A percentile compares a stretch with the other conserved stretches of the same genome.
Conservation (phyloP, 1,139 yeast genomes). For the Magnusiomyces starmeri region DNA sequence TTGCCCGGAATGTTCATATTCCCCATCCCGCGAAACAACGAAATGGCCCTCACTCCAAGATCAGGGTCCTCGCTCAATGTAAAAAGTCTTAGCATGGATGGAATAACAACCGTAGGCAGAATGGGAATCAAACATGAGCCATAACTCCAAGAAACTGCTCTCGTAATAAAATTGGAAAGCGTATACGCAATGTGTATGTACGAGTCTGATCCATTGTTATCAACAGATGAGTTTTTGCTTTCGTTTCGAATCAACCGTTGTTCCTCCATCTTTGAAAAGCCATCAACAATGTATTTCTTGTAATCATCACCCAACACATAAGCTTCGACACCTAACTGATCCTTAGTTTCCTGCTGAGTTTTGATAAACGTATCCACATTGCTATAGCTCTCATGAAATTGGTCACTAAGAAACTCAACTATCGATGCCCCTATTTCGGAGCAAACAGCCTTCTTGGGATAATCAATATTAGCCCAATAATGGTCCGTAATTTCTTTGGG, state of each 20-base stretch:
- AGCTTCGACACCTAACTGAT: slow-evolving; percentile 33
- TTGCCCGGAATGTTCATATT: slow-evolving; percentile 48
- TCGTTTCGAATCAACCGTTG: not conserved
- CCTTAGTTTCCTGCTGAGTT: slow-evolving; percentile 30
- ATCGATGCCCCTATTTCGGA: slow-evolving; percentile 62
- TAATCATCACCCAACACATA: slow-evolving; percentile 28
- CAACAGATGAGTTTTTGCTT: not conserved
- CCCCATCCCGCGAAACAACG: slow-evolving; percentile 49
- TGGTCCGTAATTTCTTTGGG: slow-evolving; percentile 43
- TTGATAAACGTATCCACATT: slow-evolving; percentile 41
- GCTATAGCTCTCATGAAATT: slow-evolving; percentile 45
- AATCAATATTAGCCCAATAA: slow-evolving; percentile 44
- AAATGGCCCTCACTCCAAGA: slow-evolving; percentile 53
- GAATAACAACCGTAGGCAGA: slow-evolving; percentile 46
- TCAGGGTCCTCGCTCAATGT: slow-evolving; percentile 75
- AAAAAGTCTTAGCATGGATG: slow-evolving; percentile 61
- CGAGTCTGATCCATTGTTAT: not conserved
- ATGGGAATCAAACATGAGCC: slow-evolving; percentile 29
- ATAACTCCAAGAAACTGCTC: slow-evolving; percentile 16
- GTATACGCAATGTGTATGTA: not conserved
- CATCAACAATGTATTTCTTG: slow-evolving; percentile 14
- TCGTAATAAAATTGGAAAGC: not conserved
- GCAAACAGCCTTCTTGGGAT: slow-evolving; percentile 72
- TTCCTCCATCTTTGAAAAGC: not conserved
- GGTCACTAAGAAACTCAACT: slow-evolving; percentile 48